Evolutionary conservation across 2,329 filamentous ascomycete genomes (phyloP).

Genomic region (Ophiostoma sp.): DNA sequence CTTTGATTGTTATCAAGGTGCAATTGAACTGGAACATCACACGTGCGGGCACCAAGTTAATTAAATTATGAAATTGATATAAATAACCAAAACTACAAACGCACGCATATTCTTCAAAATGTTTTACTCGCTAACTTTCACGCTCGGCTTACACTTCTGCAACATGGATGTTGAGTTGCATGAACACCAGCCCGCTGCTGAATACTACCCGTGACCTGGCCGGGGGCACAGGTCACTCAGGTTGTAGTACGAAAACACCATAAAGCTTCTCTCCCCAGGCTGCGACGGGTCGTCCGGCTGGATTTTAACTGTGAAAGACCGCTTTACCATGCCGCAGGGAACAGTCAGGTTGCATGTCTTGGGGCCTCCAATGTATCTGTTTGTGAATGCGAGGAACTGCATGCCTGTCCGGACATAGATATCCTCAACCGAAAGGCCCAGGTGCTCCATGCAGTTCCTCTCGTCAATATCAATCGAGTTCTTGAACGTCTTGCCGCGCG

Average conservation of each 20-base stretch:
- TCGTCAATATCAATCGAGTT: not conserved
- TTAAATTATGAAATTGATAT: too few species aligned
- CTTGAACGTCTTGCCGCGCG: not conserved
- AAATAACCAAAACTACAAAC: too few species aligned
- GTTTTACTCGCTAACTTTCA: too few species aligned
- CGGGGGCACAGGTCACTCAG: not conserved
- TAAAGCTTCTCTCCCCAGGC: not conserved
- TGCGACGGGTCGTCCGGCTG: not conserved
- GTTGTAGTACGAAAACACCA: not conserved
- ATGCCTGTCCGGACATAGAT: not conserved
- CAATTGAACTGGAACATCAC: too few species aligned
- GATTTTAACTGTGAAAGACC: not conserved
- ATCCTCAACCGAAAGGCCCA: not conserved
- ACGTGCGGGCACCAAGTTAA: too few species aligned
- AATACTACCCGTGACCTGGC: not conserved
- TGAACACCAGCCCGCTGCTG: not conserved
- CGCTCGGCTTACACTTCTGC: not conserved
- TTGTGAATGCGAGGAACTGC: not conserved
- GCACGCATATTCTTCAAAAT: too few species aligned
- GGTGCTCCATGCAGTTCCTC: not conserved
- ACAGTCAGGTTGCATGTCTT: not conserved
- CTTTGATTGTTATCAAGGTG: too few species aligned
- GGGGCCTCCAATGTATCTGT: not conserved
- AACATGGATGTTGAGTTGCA: not conserved
- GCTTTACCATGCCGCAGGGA: conserved; percentile 1